Evolutionary conservation across 495 filamentous ascomycete genomes (phyloP).

Genomic region (Annulohypoxylon nitens): DNA sequence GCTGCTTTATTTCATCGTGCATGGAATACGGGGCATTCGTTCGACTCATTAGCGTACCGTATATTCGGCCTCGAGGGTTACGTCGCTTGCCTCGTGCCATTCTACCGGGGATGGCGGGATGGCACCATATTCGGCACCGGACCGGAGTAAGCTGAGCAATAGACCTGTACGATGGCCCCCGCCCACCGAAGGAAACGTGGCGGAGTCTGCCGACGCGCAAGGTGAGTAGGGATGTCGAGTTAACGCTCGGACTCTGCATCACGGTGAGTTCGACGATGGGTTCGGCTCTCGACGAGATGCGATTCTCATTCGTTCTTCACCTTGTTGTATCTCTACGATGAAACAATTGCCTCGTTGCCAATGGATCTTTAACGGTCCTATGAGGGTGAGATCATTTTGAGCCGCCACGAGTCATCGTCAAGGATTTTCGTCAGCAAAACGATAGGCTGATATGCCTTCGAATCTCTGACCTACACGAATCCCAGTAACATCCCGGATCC

Average conservation of each 20-base stretch:
- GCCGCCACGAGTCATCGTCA: neutral
- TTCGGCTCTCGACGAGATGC: neutral
- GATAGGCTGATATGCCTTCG: neutral
- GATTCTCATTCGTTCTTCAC: neutral
- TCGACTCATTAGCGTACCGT: neutral
- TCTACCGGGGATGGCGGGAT: slow-evolving; percentile 1
- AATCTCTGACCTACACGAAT: neutral
- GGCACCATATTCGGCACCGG: neutral
- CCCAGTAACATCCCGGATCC: neutral
- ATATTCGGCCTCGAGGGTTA: slow-evolving; percentile 2
- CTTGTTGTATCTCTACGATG: neutral
- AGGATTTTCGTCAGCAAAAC: neutral
- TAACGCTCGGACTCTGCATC: neutral
- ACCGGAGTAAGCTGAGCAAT: neutral
- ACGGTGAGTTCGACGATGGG: neutral
- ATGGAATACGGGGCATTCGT: neutral
- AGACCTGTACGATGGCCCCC: neutral
- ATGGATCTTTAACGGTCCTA: neutral
- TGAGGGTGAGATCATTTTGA: neutral
- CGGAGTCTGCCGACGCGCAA: slow-evolving; percentile 8
- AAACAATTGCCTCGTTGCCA: neutral
- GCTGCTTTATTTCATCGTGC: neutral
- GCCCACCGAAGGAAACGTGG: neutral
- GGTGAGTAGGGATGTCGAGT: neutral
- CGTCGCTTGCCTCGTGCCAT: neutral